These are phyloP conservation scores for Candida sonorensis DNA, from an alignment of 805 yeast species.

Conservation along the genomic window DNA sequence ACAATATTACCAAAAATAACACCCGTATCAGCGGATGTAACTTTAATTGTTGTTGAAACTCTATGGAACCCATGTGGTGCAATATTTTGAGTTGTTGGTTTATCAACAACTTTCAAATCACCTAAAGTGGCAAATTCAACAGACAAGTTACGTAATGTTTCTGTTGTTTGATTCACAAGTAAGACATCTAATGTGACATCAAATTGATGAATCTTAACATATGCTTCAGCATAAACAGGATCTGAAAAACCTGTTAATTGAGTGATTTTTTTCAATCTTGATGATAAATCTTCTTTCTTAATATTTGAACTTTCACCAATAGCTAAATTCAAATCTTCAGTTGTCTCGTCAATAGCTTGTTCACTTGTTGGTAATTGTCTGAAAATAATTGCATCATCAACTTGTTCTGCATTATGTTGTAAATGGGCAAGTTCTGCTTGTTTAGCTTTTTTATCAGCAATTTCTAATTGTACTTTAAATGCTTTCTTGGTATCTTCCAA, in stretches of 20 bases:
- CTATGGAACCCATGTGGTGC: conserved; percentile 98
- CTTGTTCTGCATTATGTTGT: conserved; percentile 61
- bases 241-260: conserved; percentile 98
- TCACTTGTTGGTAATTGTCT: conserved; percentile 61
- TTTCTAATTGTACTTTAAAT: conserved; percentile 60
- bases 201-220: conserved; percentile 91
- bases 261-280: conserved; percentile 80
- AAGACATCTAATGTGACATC: conserved; percentile 92
- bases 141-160: conserved; percentile 81
- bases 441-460: conserved; percentile 52
- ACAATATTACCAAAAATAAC: conserved; percentile 96
- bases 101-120: conserved; percentile 89
- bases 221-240: conserved; percentile 97
- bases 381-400: conserved; percentile 72
- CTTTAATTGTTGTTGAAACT: conserved; percentile 83
- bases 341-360: conserved; percentile 37
- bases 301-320: conserved; percentile 34
- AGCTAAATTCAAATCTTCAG: conserved; percentile 57
- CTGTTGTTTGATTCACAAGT: conserved; percentile 89
- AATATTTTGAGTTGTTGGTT: conserved; percentile 80
- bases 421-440: conserved; percentile 49
- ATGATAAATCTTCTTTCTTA: conserved; percentile 54
- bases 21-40: conserved; percentile 96
- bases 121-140: conserved; percentile 96
- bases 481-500: conserved; percentile 85